Percentiles rank a stretch among this genome's conserved stretches.
Evolutionary conservation across 1,284 basidiomycete genomes (phyloP).

Genomic region (Leccinum subatratum): DNA sequence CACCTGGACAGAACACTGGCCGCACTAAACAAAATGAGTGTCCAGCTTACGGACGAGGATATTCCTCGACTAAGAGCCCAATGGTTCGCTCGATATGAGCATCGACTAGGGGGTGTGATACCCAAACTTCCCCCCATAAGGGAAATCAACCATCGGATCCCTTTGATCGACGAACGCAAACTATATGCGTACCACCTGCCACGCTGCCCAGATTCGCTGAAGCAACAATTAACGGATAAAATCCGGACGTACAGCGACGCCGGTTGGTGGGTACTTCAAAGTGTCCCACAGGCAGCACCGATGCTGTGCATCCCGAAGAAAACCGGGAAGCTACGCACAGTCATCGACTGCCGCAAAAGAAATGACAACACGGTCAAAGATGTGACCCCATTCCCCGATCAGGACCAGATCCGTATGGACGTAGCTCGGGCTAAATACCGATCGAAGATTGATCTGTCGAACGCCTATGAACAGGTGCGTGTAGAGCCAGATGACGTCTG

Average conservation of each 20-base stretch:
- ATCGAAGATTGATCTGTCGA: constrained; percentile 28
- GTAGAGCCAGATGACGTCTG: constrained; percentile 19
- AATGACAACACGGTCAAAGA: constrained; percentile 28
- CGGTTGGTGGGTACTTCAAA: background rate
- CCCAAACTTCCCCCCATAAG: background rate
- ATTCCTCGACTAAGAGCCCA: background rate
- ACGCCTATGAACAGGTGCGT: constrained; percentile 35
- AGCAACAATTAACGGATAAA: background rate
- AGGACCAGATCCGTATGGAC: constrained; percentile 28
- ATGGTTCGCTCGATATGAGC: background rate
- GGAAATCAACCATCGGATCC: background rate
- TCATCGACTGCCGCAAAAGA: constrained; percentile 2
- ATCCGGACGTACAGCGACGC: background rate
- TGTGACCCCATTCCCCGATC: constrained; percentile 32
- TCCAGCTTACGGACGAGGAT: background rate
- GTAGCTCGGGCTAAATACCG: constrained; percentile 23
- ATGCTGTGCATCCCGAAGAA: constrained; percentile 8
- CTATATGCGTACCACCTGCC: background rate
- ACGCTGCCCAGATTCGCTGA: background rate
- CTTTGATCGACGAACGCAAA: background rate
- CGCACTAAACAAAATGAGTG: too few species aligned
- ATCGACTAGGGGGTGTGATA: background rate
- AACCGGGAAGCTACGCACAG: background rate
- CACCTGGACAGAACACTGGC: background rate
- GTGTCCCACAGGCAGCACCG: background rate